Evolutionary conservation across 1,139 yeast genomes (phyloP).

Genomic region (Hemisphaericaspora subhashii): DNA sequence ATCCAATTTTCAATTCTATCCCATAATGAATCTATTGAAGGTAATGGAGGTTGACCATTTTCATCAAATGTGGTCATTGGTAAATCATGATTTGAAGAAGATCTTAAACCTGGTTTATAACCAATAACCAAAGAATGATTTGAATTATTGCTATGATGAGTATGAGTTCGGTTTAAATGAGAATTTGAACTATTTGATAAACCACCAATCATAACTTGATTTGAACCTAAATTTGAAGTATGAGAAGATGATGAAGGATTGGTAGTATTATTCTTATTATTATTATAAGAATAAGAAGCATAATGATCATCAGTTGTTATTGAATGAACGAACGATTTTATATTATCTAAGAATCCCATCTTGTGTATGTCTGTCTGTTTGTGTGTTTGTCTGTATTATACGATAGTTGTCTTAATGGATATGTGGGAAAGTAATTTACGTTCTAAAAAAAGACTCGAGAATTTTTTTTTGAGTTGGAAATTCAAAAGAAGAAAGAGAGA

Average conservation of each 20-base stretch:
- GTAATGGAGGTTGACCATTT: constrained; percentile 67
- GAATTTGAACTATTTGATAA: constrained; percentile 1
- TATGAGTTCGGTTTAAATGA: constrained; percentile 18
- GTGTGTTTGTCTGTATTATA: too few species aligned
- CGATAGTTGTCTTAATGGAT: too few species aligned
- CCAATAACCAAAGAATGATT: constrained; percentile 32
- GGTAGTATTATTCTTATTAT: constrained; percentile 17
- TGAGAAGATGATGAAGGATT: not conserved
- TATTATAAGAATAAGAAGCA: constrained; percentile 53
- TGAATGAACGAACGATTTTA: constrained; percentile 57
- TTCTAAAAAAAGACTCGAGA: too few species aligned
- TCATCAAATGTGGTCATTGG: constrained; percentile 44
- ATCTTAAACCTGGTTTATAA: constrained; percentile 43
- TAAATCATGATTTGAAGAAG: constrained; percentile 32
- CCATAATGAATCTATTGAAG: constrained; percentile 73
- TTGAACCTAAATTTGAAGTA: not conserved
- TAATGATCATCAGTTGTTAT: constrained; percentile 66
- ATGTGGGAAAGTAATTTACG: too few species aligned
- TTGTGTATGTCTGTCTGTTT: not conserved
- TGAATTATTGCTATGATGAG: constrained; percentile 20
- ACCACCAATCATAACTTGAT: constrained; percentile 2
- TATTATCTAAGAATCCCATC: constrained; percentile 46
- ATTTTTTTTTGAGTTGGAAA: too few species aligned
- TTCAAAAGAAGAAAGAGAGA: too few species aligned
- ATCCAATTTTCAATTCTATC: constrained; percentile 71